Conservation (phyloP, 768 basidiomycete species). For the Serendipita sp. region DNA sequence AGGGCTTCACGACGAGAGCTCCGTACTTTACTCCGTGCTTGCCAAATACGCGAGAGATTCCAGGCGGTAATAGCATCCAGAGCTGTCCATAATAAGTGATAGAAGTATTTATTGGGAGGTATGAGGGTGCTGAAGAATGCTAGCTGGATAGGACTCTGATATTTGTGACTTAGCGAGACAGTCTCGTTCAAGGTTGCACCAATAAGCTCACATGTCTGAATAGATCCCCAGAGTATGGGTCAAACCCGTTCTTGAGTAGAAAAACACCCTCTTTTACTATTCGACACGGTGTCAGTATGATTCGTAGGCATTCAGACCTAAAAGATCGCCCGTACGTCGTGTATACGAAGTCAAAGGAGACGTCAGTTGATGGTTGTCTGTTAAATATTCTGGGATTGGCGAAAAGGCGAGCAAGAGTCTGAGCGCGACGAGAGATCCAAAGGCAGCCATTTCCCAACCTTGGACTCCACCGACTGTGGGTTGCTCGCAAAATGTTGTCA, state of each 20-base stretch:
- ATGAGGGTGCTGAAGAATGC: constrained; percentile 56
- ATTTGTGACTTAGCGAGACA: neutral
- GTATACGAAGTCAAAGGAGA: constrained; percentile 69
- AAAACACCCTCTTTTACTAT: constrained; percentile 83
- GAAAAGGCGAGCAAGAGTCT: constrained; percentile 37
- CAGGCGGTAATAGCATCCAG: constrained; percentile 53
- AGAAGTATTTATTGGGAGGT: constrained; percentile 31
- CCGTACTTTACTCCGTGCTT: constrained; percentile 35
- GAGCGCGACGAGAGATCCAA: constrained; percentile 8
- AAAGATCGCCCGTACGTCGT: constrained; percentile 37
- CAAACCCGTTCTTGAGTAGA: constrained; percentile 54
- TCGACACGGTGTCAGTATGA: constrained; percentile 8
- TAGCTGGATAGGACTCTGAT: constrained; percentile 70
- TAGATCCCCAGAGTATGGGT: constrained; percentile 75
- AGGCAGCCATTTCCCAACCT: constrained; percentile 1
- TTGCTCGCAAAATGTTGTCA: no score
- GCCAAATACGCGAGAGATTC: constrained; percentile 53
- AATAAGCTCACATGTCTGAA: constrained; percentile 59
- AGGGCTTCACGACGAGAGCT: constrained; percentile 38
- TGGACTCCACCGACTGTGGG: neutral
- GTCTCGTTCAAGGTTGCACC: neutral
- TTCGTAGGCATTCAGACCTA: neutral
- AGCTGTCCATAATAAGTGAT: constrained; percentile 51
- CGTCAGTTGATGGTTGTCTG: constrained; percentile 57
- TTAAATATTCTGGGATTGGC: constrained; percentile 33